These are phyloP conservation scores for Serendipita sp. DNA, from an alignment of 768 basidiomycete species.

Conservation along the genomic window DNA sequence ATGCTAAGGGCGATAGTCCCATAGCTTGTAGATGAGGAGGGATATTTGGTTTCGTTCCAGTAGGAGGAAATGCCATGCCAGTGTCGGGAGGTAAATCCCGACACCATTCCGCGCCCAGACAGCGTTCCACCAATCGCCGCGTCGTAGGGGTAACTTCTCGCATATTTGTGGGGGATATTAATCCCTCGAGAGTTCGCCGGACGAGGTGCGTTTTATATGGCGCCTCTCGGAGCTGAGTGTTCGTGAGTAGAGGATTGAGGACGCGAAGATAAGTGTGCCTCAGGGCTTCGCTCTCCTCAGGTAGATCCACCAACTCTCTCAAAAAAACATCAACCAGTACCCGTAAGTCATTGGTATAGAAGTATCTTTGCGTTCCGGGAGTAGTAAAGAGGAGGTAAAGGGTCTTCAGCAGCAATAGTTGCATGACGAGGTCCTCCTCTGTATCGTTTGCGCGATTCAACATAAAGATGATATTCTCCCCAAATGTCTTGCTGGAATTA, in stretches of 20 bases:
- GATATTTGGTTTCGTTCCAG: not conserved
- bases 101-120: slow-evolving; percentile 78
- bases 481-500: slow-evolving; percentile 84
- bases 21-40: not conserved
- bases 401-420: slow-evolving; percentile 83
- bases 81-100: slow-evolving; percentile 42
- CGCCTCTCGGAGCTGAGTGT: slow-evolving; percentile 70
- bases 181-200: slow-evolving; percentile 61
- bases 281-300: slow-evolving; percentile 85
- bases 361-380: slow-evolving; percentile 82
- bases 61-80: slow-evolving; percentile 7
- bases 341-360: slow-evolving; percentile 93
- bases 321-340: slow-evolving; percentile 96
- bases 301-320: slow-evolving; percentile 81
- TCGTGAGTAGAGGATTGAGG: slow-evolving; percentile 83
- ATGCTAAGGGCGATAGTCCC: not conserved
- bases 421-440: slow-evolving; percentile 86
- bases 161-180: slow-evolving; percentile 57
- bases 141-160: slow-evolving; percentile 79
- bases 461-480: slow-evolving; percentile 99
- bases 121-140: slow-evolving; percentile 79
- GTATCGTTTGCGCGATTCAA: slow-evolving; percentile 80
- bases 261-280: slow-evolving; percentile 96
- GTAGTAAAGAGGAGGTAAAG: slow-evolving; percentile 92
- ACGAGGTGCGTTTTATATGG: slow-evolving; percentile 91